Percentiles rank a stretch among this genome's conserved stretches.
phyloP scores from a whole-genome alignment of 2,329 filamentous ascomycete genomes.

The Beauveria bassiana region DNA sequence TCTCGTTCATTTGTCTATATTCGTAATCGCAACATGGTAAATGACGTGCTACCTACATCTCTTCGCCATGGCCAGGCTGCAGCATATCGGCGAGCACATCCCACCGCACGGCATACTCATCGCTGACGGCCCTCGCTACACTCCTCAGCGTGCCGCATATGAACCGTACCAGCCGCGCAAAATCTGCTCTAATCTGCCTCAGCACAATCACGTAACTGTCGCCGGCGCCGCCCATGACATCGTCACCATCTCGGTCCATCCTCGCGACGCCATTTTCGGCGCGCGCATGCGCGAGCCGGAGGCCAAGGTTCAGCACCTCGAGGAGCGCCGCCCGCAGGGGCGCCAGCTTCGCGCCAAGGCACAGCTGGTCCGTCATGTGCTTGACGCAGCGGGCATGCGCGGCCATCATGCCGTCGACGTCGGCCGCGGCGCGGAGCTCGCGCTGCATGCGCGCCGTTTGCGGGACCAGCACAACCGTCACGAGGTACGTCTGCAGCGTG shows the following conservation, averaged over 20 bases:
- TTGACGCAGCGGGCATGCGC: constrained; percentile 55
- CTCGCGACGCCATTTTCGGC: constrained; percentile 24
- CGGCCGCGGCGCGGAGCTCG: constrained; percentile 49
- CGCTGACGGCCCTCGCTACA: constrained; percentile 60
- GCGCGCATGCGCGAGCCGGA: constrained; percentile 51
- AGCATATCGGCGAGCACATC: constrained; percentile 69
- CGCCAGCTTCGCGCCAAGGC: constrained; percentile 56
- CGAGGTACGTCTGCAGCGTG: constrained; percentile 62
- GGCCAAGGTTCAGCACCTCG: constrained; percentile 62
- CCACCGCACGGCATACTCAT: constrained; percentile 51
- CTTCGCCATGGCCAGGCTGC: constrained; percentile 30
- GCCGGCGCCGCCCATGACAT: constrained; percentile 19
- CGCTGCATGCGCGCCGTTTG: constrained; percentile 44
- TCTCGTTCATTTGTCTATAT: not conserved
- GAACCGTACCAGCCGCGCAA: constrained; percentile 56
- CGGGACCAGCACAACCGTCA: constrained; percentile 56
- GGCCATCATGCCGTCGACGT: constrained; percentile 68
- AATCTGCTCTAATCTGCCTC: constrained; percentile 46
- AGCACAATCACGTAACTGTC: constrained; percentile 42
- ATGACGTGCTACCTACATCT: not conserved
- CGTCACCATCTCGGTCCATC: constrained; percentile 29
- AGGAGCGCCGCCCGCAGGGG: constrained; percentile 62
- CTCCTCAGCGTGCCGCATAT: constrained; percentile 61
- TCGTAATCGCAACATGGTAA: no score
- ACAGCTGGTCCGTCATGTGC: constrained; percentile 52